A percentile compares a stretch with the other conserved stretches of the same genome.
These are phyloP conservation scores for Leavenworthia alabamica DNA, from an alignment of 345 rosid species.

Conservation along the genomic window DNA sequence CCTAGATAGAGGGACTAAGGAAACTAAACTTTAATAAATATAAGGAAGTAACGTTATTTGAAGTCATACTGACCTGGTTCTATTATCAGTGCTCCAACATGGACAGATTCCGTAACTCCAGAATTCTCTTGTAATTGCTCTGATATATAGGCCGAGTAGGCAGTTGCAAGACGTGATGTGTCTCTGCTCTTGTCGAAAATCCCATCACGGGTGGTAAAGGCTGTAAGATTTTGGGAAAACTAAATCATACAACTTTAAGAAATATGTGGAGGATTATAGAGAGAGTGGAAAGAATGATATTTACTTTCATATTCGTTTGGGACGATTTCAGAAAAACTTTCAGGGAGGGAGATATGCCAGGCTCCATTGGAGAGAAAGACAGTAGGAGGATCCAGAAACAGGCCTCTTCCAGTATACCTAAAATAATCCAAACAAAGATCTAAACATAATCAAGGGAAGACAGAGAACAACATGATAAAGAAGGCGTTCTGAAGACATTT, in stretches of 20 bases:
- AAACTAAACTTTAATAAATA: neutral
- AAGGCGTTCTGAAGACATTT: neutral
- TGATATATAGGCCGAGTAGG: slow-evolving; percentile 58
- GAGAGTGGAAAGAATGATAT: slow-evolving; percentile 9
- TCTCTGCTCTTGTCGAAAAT: slow-evolving; percentile 62
- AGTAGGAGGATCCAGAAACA: slow-evolving; percentile 88
- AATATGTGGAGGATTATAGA: neutral
- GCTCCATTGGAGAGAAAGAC: slow-evolving; percentile 47
- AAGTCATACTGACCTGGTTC: slow-evolving; percentile 59
- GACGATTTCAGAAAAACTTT: slow-evolving; percentile 30
- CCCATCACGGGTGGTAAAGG: slow-evolving; percentile 54
- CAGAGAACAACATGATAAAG: neutral
- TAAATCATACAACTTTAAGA: neutral
- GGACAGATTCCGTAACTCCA: slow-evolving; percentile 26
- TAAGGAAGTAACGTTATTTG: neutral
- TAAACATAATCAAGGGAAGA: neutral
- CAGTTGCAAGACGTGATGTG: slow-evolving; percentile 48
- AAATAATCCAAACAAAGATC: neutral
- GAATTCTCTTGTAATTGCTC: slow-evolving; percentile 38
- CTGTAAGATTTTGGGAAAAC: slow-evolving; percentile 36
- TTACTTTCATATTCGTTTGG: slow-evolving; percentile 39
- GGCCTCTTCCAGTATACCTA: slow-evolving; percentile 95
- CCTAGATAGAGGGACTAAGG: neutral
- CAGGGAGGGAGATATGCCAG: slow-evolving; percentile 73
- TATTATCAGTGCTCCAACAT: slow-evolving; percentile 76